Conservation (phyloP, 2,329 filamentous ascomycete genomes). For the Celoporthe dispersa region DNA sequence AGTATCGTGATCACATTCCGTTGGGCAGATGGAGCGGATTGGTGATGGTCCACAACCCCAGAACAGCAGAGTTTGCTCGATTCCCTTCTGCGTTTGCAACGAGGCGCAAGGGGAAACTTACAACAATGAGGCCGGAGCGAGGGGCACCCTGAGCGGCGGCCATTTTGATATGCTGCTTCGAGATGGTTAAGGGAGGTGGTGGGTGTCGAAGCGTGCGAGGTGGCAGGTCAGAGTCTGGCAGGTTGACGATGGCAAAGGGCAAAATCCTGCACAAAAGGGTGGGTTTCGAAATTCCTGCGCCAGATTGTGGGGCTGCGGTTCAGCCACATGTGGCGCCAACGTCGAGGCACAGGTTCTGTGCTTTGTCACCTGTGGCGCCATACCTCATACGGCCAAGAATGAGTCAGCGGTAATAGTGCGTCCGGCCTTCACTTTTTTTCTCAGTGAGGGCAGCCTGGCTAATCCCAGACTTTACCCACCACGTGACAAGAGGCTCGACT, state of each 20-base stretch:
- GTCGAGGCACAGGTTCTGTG: background rate
- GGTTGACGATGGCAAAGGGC: background rate
- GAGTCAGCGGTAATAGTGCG: background rate
- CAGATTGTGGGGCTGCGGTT: background rate
- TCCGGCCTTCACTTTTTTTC: background rate
- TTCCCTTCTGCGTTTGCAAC: background rate
- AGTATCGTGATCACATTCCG: background rate
- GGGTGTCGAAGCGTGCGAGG: background rate
- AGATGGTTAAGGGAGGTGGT: background rate
- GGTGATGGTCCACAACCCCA: constrained; percentile 1
- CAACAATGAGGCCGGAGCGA: constrained; percentile 14
- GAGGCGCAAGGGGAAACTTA: background rate
- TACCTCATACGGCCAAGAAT: background rate
- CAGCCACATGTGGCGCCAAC: constrained; percentile 1
- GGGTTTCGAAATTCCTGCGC: background rate
- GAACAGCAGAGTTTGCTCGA: background rate
- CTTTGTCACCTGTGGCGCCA: background rate
- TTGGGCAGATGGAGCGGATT: background rate
- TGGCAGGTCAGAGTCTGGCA: constrained; percentile 1
- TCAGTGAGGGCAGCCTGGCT: constrained; percentile 24
- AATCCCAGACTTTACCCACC: constrained; percentile 14
- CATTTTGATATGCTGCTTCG: constrained; percentile 16
- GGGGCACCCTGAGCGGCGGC: constrained; percentile 5
- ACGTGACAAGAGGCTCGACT: background rate
- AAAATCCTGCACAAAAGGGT: constrained; percentile 8